These are phyloP conservation scores for Acer saccharum DNA, from an alignment of 345 rosid genomes.

Conservation along the genomic window DNA sequence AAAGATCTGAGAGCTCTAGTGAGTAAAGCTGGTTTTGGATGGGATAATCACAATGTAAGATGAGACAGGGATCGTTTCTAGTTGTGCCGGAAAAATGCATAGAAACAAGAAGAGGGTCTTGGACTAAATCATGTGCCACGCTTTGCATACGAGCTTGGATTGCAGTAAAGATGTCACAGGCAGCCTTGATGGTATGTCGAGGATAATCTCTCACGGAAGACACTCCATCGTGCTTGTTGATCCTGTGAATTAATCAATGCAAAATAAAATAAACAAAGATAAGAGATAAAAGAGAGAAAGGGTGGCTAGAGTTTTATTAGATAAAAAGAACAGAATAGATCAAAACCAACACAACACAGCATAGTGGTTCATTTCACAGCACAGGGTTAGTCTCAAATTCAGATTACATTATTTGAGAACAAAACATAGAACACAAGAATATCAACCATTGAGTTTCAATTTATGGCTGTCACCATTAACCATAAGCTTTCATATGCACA, in stretches of 20 bases:
- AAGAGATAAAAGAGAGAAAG: too few relatives aligned
- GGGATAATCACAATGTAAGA: slow-evolving; percentile 45
- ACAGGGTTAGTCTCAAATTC: too few relatives aligned
- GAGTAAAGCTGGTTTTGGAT: slow-evolving; percentile 40
- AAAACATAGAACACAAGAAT: too few relatives aligned
- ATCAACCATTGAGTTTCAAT: too few relatives aligned
- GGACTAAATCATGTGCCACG: slow-evolving; percentile 37
- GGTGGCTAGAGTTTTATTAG: too few relatives aligned
- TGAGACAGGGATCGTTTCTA: slow-evolving; percentile 34
- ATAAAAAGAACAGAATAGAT: too few relatives aligned
- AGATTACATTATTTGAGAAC: too few relatives aligned
- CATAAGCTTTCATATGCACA: neutral
- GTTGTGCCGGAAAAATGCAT: slow-evolving; percentile 11
- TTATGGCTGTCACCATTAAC: too few relatives aligned
- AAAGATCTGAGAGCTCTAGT: slow-evolving; percentile 27
- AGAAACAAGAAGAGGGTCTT: slow-evolving; percentile 28
- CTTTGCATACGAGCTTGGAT: slow-evolving; percentile 41
- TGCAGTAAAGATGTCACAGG: slow-evolving; percentile 37
- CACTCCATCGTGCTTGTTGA: slow-evolving; percentile 21
- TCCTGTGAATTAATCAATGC: neutral
- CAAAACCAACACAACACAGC: too few relatives aligned
- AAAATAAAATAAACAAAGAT: too few relatives aligned
- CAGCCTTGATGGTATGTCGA: slow-evolving; percentile 35
- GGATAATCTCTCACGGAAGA: slow-evolving; percentile 33
- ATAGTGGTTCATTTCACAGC: too few relatives aligned